phyloP scores from a whole-genome alignment of 164 flowering plant genomes.

The Saururus chinensis region DNA sequence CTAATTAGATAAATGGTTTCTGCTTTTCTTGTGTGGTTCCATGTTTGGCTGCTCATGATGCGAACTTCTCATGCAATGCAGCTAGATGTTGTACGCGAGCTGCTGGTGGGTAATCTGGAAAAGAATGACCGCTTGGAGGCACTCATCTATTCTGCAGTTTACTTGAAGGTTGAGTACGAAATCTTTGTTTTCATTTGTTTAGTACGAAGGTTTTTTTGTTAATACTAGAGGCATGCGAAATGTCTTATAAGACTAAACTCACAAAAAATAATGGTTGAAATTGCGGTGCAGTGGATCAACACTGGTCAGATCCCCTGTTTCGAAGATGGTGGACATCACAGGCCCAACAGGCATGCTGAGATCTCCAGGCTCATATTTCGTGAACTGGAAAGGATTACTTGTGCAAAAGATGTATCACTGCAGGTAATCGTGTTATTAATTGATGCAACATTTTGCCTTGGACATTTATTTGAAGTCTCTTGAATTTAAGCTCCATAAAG shows the following conservation, averaged over 20 bases:
- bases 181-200: background rate
- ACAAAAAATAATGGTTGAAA: too few relatives aligned
- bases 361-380: constrained; percentile 88
- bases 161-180: constrained; percentile 55
- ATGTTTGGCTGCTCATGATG: background rate
- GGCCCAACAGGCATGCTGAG: constrained; percentile 97
- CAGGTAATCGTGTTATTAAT: constrained; percentile 33
- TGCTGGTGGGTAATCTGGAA: constrained; percentile 40
- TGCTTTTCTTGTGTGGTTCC: background rate
- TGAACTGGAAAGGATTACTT: constrained; percentile 63
- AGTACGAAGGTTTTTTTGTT: background rate
- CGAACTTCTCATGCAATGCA: constrained; percentile 12
- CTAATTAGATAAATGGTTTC: background rate
- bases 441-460: background rate
- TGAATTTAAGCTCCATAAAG: too few relatives aligned
- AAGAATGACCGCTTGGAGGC: constrained; percentile 57
- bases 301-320: constrained; percentile 95
- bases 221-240: background rate
- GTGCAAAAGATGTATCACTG: constrained; percentile 46
- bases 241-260: too few relatives aligned
- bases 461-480: too few relatives aligned
- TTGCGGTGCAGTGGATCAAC: constrained; percentile 78
- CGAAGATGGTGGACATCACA: constrained; percentile 94
- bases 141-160: constrained; percentile 70
- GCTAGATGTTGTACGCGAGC: constrained; percentile 85